Base-by-base conservation (phyloP, 176 grass and related monocot species). In the Aegilops longissima region DNA sequence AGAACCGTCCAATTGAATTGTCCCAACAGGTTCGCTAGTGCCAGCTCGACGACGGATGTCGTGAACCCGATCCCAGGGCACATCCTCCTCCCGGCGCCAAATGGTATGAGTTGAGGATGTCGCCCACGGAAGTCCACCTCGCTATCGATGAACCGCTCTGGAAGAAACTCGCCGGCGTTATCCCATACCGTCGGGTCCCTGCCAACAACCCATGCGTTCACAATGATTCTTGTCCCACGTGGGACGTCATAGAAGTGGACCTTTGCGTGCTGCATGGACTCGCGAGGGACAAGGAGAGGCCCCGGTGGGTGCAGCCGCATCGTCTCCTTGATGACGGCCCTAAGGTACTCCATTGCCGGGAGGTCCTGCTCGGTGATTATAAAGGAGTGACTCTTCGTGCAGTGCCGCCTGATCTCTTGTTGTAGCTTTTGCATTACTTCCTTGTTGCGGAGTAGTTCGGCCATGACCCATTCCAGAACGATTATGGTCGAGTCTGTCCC, bases 101-200 rank as follows among this genome's bases (percentile, higher is more conserved):
- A 92, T 1, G 90, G 90, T 34, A 87, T 52, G 39, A 88, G 75
- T 40, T 24, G 59, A 33, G 86, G 42, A 20, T 87, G 79, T 2
- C 30, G 47, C 1, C 90, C 90, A 5, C 45, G 75, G 56, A 81
- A 92, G 24, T 88, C 82, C 20, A 82, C 54, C 9, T 5, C 18
- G 30, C 17, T n/a, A 0, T 8, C 76, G 10, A 35, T 0, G 4
- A 78, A 78, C 4, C 76, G 33, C 76, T 78, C 76, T 5, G 52
- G 76, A 18, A 29, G 20, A 31, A 78, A 78, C 51, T 61, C 52
- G 21, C 16, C 34, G n/a, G 12, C 34, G 7, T 7, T 4, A 12
- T 79, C 76, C 56, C 34, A 63, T 8, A 21, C 34, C 1, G 6
- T 12, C 3, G 56, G 58, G 34, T 79, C 77, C 12, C 58, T 62